Conservation (phyloP, 495 filamentous ascomycete genomes). For the Lepraria neglecta region DNA sequence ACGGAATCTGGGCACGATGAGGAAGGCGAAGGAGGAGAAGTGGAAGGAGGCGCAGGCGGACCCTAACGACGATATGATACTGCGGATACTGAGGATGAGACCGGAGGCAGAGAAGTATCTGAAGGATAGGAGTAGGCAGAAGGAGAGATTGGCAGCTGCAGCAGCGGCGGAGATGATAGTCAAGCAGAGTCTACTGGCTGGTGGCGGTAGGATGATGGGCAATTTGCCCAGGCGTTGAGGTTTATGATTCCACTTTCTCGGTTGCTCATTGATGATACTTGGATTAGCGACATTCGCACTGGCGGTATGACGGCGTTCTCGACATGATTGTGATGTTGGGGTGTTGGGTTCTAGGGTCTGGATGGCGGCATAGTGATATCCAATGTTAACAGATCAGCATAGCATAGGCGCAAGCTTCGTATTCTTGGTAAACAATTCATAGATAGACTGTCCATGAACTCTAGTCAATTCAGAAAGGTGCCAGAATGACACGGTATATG, state of each 20-base stretch:
- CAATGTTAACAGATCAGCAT: constrained; percentile 16
- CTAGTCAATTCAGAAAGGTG: background rate
- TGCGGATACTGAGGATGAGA: constrained; percentile 91
- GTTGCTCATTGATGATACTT: background rate
- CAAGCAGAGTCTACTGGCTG: constrained; percentile 74
- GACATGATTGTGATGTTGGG: background rate
- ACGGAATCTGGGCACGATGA: constrained; percentile 93
- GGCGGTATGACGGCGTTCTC: constrained; percentile 5
- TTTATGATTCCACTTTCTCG: background rate
- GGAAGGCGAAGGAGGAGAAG: constrained; percentile 90
- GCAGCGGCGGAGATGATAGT: constrained; percentile 94
- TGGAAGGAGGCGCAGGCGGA: constrained; percentile 92
- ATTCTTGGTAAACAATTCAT: background rate
- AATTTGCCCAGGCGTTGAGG: constrained; percentile 39
- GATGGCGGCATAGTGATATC: background rate
- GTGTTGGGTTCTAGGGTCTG: background rate
- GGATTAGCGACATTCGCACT: constrained; percentile 2
- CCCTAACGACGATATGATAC: constrained; percentile 96
- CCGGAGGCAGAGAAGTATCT: constrained; percentile 90
- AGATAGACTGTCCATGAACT: background rate
- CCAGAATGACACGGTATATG: background rate
- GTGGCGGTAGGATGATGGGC: constrained; percentile 58
- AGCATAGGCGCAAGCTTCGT: constrained; percentile 3
- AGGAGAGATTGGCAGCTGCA: constrained; percentile 82
- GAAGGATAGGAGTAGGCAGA: constrained; percentile 84